Evolutionary conservation across 2,329 filamentous ascomycete genomes (phyloP).

Genomic region (Aaosphaeria pasadenensis): DNA sequence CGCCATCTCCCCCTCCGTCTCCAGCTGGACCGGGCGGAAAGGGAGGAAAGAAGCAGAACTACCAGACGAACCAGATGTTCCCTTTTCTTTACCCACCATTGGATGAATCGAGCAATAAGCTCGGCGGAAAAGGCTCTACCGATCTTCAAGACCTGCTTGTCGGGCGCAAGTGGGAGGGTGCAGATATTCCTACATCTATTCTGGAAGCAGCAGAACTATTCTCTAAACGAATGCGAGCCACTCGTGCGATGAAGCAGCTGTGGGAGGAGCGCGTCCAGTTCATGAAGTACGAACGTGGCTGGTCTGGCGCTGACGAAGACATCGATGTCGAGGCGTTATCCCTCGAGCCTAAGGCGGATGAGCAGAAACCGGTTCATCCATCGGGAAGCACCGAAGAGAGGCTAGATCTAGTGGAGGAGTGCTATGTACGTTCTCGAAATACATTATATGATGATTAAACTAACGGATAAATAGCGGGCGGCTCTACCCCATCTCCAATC

Average conservation of each 20-base stretch:
- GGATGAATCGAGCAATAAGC: slow-evolving; percentile 82
- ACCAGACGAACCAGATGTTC: slow-evolving; percentile 98
- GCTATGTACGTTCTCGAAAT: slow-evolving; percentile 66
- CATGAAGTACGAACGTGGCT: slow-evolving; percentile 88
- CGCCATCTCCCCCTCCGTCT: slow-evolving; percentile 91
- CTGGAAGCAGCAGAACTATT: slow-evolving; percentile 93
- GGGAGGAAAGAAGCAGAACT: slow-evolving; percentile 97
- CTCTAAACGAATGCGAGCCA: slow-evolving; percentile 85
- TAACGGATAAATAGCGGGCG: slow-evolving; percentile 56
- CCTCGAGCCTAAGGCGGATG: slow-evolving; percentile 31
- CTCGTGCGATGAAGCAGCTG: slow-evolving; percentile 83
- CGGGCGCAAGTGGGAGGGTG: slow-evolving; percentile 86
- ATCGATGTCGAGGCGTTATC: slow-evolving; percentile 43
- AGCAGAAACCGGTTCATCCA: slow-evolving; percentile 37
- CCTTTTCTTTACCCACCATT: slow-evolving; percentile 95
- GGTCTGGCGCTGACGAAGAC: slow-evolving; percentile 57
- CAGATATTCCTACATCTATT: slow-evolving; percentile 90
- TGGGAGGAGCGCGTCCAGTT: slow-evolving; percentile 94
- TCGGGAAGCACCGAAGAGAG: slow-evolving; percentile 59
- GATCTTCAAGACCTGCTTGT: slow-evolving; percentile 77
- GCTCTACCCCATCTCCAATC: slow-evolving; percentile 86
- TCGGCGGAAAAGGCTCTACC: slow-evolving; percentile 83
- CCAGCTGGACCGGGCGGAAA: slow-evolving; percentile 81
- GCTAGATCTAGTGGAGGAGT: slow-evolving; percentile 71
- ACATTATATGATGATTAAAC: not conserved